These are phyloP conservation scores for Garcia nutans DNA, from an alignment of 345 rosid genomes.

Conservation along the genomic window DNA sequence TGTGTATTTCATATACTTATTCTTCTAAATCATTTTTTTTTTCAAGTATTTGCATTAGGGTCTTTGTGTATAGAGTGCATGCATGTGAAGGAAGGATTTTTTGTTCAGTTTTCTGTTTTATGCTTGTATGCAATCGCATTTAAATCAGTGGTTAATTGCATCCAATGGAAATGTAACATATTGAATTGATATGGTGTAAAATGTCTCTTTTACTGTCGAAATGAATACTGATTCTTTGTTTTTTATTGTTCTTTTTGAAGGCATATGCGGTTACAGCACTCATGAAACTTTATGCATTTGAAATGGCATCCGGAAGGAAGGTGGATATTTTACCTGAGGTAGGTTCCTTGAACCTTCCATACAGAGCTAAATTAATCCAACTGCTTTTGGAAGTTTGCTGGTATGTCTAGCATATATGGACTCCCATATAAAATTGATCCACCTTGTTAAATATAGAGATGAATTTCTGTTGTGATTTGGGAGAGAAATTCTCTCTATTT, in stretches of 20 bases:
- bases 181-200: not conserved
- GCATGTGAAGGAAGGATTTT: too few relatives aligned
- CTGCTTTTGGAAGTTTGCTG: slow-evolving; percentile 4
- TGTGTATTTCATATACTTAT: not conserved
- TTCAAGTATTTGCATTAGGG: too few relatives aligned
- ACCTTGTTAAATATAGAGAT: not conserved
- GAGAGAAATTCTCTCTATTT: too few relatives aligned
- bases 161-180: not conserved
- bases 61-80: too few relatives aligned
- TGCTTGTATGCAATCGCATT: not conserved
- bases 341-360: slow-evolving; percentile 17
- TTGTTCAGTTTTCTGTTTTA: not conserved
- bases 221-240: slow-evolving; percentile 21
- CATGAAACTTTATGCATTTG: slow-evolving; percentile 87
- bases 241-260: slow-evolving; percentile 35
- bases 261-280: slow-evolving; percentile 89
- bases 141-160: not conserved
- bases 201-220: not conserved
- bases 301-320: slow-evolving; percentile 81
- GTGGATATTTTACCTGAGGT: slow-evolving; percentile 96
- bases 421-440: too few relatives aligned
- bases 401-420: not conserved
- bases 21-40: too few relatives aligned
- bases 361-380: not conserved
- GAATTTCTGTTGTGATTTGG: too few relatives aligned